A percentile compares a stretch with the other conserved stretches of the same genome.
Evolutionary conservation across 163 green algal genomes (phyloP).

Genomic region (Scenedesmus sp.): DNA sequence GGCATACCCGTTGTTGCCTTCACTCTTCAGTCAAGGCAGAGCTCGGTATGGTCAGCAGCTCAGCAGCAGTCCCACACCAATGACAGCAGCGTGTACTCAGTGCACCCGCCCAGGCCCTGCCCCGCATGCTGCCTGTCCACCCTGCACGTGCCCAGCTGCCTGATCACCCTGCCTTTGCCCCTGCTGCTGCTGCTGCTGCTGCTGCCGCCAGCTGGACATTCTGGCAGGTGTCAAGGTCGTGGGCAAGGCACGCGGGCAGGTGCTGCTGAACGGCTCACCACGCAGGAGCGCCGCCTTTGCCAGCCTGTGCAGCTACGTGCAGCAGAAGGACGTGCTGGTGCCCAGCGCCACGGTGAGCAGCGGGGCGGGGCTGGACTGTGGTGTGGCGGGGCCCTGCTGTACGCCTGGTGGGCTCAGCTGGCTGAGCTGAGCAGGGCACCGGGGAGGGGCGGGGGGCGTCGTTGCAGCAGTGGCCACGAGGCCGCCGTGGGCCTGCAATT

Average conservation of each 20-base stretch:
- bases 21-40: no score
- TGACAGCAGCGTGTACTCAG: not conserved
- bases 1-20: no score
- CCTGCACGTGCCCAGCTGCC: not conserved
- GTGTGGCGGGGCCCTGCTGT: no score
- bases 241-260: not conserved
- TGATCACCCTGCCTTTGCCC: not conserved
- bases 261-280: slow-evolving; percentile 19
- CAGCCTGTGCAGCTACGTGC: slow-evolving; percentile 20
- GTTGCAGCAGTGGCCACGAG: no score
- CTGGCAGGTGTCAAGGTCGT: slow-evolving; percentile 1
- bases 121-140: not conserved
- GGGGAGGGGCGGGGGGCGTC: no score
- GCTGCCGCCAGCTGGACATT: slow-evolving; percentile 29
- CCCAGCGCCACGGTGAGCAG: slow-evolving; percentile 34
- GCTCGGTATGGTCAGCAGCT: not conserved
- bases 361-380: no score
- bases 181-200: not conserved
- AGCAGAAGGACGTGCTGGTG: slow-evolving; percentile 51
- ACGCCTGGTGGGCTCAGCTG: no score
- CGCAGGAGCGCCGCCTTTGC: not conserved
- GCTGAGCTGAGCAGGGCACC: no score
- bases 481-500: no score
- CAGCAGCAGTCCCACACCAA: not conserved
- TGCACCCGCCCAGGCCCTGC: not conserved